Percentiles rank a stretch among this genome's conserved stretches.
These are phyloP conservation scores for Aquilaria sinensis DNA, from an alignment of 345 rosid genomes.

Conservation along the genomic window DNA sequence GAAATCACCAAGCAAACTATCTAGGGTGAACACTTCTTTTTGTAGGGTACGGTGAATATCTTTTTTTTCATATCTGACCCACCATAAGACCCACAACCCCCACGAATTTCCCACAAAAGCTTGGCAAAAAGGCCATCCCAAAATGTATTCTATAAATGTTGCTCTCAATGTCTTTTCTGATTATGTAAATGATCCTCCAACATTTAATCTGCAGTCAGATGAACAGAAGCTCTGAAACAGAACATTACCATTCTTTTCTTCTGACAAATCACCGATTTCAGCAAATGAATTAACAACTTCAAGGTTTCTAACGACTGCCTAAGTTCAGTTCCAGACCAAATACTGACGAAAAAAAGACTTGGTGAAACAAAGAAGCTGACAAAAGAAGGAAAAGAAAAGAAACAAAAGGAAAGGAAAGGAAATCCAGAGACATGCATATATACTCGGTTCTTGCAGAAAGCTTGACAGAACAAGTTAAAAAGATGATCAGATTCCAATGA, in stretches of 20 bases:
- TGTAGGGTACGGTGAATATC: not conserved
- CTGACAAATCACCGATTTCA: too few relatives aligned
- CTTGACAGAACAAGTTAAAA: not conserved
- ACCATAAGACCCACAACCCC: constrained; percentile 88
- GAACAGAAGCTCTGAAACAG: not conserved
- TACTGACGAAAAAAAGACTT: too few relatives aligned
- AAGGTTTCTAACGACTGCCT: too few relatives aligned
- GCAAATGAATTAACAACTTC: not conserved
- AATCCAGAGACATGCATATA: not conserved
- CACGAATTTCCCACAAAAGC: constrained; percentile 71
- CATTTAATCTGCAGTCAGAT: constrained; percentile 8
- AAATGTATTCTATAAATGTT: constrained; percentile 81
- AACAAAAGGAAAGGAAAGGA: too few relatives aligned
- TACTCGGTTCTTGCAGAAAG: constrained; percentile 1
- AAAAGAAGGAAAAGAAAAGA: too few relatives aligned
- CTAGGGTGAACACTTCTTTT: not conserved
- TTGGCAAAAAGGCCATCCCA: constrained; percentile 76
- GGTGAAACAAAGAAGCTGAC: too few relatives aligned
- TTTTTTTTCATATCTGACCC: constrained; percentile 20
- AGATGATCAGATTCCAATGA: not conserved
- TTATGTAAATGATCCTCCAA: constrained; percentile 76
- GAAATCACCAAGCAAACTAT: constrained; percentile 6
- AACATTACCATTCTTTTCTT: not conserved
- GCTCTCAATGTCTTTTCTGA: constrained; percentile 85
- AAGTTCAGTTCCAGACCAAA: too few relatives aligned